Evolutionary conservation across 2,329 filamentous ascomycete species (phyloP).

Genomic region (Hymenoscyphus infarciens): DNA sequence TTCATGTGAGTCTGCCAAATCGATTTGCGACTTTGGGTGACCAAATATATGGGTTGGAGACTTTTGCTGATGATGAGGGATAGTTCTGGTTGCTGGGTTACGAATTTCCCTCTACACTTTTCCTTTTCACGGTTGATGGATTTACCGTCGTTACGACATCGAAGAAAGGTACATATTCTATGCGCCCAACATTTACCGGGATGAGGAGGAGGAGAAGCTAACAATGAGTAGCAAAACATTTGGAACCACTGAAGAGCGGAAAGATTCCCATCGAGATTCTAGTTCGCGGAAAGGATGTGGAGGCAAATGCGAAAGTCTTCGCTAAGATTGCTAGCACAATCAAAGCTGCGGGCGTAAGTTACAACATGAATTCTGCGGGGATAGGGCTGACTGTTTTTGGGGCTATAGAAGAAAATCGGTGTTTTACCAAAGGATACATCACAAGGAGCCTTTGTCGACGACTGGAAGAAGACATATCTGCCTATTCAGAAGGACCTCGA

Average conservation of each 20-base stretch:
- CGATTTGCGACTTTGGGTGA: not conserved
- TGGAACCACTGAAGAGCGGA: constrained; percentile 87
- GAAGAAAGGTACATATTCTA: constrained; percentile 73
- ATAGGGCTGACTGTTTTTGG: constrained; percentile 16
- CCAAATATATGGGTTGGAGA: not conserved
- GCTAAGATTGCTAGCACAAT: constrained; percentile 79
- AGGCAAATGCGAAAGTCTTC: constrained; percentile 88
- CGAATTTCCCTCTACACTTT: constrained; percentile 93
- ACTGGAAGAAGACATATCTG: constrained; percentile 84
- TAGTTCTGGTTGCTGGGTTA: constrained; percentile 98
- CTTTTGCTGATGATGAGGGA: constrained; percentile 11
- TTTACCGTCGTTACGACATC: constrained; percentile 92
- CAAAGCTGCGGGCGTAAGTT: constrained; percentile 77
- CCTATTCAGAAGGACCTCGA: constrained; percentile 81
- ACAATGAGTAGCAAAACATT: constrained; percentile 70
- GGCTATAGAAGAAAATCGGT: constrained; percentile 76
- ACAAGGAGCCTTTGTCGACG: constrained; percentile 84
- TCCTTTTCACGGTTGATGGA: constrained; percentile 84
- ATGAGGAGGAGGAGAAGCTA: constrained; percentile 29
- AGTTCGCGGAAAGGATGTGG: constrained; percentile 85
- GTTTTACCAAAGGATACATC: constrained; percentile 80
- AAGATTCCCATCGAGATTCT: constrained; percentile 91
- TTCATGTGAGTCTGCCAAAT: constrained; percentile 66
- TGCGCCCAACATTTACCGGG: not conserved
- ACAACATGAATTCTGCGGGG: constrained; percentile 7